Evolutionary conservation across 2,329 filamentous ascomycete genomes (phyloP), one percentile per base, ranked within the genome.

Genomic region (Setomelanomma holmii): DNA sequence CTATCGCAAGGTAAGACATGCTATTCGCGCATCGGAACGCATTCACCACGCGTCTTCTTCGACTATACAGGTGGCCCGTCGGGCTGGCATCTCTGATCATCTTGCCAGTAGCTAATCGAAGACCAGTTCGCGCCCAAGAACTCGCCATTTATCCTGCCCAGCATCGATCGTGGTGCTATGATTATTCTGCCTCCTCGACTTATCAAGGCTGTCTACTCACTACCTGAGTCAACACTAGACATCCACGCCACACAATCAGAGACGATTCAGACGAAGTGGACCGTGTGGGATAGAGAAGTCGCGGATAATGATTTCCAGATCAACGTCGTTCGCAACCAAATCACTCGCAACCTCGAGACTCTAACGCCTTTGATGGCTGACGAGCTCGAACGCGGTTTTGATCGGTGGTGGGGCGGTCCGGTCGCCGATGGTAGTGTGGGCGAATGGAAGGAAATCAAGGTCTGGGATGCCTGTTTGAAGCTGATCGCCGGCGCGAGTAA

Each of bases 241-340:
- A 53, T 55, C 6, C 56, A 60, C 35, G 45, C 45, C 6, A 60
- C 56, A 7, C 56, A 60, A 16, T 51, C 43, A 21, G 56, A 60
- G 36, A 55, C 50, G 7, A 60, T 60, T 27, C 56, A 60, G 27
- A 53, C 56, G n/a, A 60, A 49, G 49, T 60, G 51, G 50, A 60
- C 56, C 7, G 49, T 60, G 17, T 53, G 56, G 53, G 56, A 60
- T 30, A 53, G 40, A 30, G 51, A 55, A 24, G 53, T 60, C 19
- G 46, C 49, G 7, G 46, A 55, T 19, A 53, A 60, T 11, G 49
- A 53, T 34, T 58, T 60, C 30, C 56, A 60, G 16, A 55, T 60
- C 48, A 60, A 60, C n/a, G 56, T 60, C 17, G 49, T 60, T 14
- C 54, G 57, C 5, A 47, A 60, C 40, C 57, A 60, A 21, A 57